Conservation (phyloP, 306 rosid genomes). For the Dalbergia cultrata region DNA sequence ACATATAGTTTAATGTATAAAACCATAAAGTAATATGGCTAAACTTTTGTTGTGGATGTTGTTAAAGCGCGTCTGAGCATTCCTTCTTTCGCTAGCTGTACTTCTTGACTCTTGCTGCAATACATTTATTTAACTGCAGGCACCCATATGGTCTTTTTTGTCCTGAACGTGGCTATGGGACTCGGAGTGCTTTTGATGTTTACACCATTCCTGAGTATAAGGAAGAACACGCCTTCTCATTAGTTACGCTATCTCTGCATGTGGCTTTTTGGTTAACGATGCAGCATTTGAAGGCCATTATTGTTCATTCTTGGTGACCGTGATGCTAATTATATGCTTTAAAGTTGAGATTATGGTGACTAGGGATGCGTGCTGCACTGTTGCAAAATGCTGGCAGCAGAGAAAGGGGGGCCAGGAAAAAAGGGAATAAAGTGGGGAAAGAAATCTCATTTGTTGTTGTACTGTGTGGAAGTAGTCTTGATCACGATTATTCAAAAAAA, state of each 20-base stretch:
- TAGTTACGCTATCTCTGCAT: background rate
- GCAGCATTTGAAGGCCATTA: background rate
- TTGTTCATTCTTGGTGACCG: background rate
- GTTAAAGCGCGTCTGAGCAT: too few species aligned
- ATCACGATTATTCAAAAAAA: background rate
- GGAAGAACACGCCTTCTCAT: background rate
- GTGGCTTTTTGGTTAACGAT: background rate
- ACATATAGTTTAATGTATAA: too few species aligned
- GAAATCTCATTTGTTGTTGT: too few species aligned
- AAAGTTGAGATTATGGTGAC: background rate
- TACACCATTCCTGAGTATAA: conserved; percentile 33
- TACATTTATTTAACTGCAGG: conserved; percentile 16
- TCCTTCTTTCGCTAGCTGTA: background rate
- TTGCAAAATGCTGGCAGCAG: background rate
- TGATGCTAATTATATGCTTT: too few species aligned
- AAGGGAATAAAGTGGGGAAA: background rate
- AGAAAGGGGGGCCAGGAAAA: too few species aligned
- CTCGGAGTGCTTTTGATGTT: conserved; percentile 19
- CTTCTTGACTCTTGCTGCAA: background rate
- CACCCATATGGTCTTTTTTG: conserved; percentile 37
- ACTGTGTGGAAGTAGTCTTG: background rate
- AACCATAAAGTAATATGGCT: too few species aligned
- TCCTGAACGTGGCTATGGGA: conserved; percentile 18
- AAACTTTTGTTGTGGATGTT: too few species aligned
- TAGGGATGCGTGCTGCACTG: background rate